Base-by-base conservation (phyloP, 2,329 filamentous ascomycete species). In the Aspergillus ochraceus region DNA sequence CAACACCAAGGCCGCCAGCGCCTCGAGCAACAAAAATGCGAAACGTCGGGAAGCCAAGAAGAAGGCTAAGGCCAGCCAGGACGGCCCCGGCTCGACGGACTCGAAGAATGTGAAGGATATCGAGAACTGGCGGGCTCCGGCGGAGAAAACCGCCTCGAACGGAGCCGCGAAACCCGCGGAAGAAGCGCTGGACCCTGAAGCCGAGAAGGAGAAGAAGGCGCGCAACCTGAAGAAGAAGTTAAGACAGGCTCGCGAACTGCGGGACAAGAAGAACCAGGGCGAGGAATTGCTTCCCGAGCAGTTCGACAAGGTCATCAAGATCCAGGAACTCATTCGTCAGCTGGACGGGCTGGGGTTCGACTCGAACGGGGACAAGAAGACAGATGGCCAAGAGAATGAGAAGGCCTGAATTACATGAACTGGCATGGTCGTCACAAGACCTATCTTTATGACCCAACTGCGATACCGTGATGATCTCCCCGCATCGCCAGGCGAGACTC, bases 271-370 rank as follows among this genome's bases (percentile, higher is more conserved):
- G 76, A 91, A 96, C 24, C 88, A 87, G 58, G 95, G 95, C 20
- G 90, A 91, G 72, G 83, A 86, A 4, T 79, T 99, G 61, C 82
- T 98, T 26, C 94, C 93, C 0, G 95, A 99, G 79, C 95, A 99
- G 79, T 89, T 98, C 64, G 92, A 94, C 68, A 99, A 99, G 80
- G 91, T 99, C 57, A 96, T 97, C 75, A 96, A 95, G 77, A 97
- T 99, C 74, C 92, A 91, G 64, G 95, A 99, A 79, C 84, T 99
- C 54, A 88, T 97, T 59, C 86, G 92, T 12, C 93, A 98, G 74
- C 79, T 99, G 58, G 91, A 96, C 69, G 84, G 86, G 2, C 81
- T 99, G 29, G 94, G 94, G 0, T 92, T 98, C 64, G 90, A 96
- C 74, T 78, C 85, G 1, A 90, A 96, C 10, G 91, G 89, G 2